Base-by-base conservation (phyloP, 768 basidiomycete species). In the Austroboletus festivus region DNA sequence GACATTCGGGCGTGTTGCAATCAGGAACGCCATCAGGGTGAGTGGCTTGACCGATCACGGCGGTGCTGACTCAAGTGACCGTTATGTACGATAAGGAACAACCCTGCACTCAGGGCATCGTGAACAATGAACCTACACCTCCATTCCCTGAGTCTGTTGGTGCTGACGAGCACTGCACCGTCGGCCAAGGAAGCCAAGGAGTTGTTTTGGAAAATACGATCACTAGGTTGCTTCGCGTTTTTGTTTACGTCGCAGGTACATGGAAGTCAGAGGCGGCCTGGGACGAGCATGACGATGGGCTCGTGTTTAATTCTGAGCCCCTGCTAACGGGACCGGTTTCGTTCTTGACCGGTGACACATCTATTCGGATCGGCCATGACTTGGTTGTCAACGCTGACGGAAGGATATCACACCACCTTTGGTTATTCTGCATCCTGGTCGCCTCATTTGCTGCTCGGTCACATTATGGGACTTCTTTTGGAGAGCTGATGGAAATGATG, bases 321-420 rank as follows among this genome's bases (percentile, higher is more conserved):
- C 47, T 55, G 22, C 12, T 30, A 16, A 23, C 52, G 38, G 50
- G 62, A 26, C 50, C 48, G 11, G 42, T 44, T 20, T 44, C 46
- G 21, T 47, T 50, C 21, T 44, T 61, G 28, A 49, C 52, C 42
- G 49, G 46, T 28, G 48, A 55, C 5, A 53, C 34, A 22, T 47
- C 58, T 47, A 18, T 42, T 42, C 44, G 23, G 44, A 18, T 52
- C 40, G 37, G 41, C 4, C 53, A 53, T 11, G 55, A 54, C 50
- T 61, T 82, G 38, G 65, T 60, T 46, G 54, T 81, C 44, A 73
- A 82, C 54, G 67, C 68, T 15, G 82, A 83, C 54, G 80, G 79
- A 3, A 73, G 66, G 52, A 57, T 81, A 37, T 79, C 80, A 1
- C 70, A 73, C 52, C 64, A 65, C 28, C 66, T 83, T 5, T 82